Conservation (phyloP, 2,329 filamentous ascomycete species). For the Immersiporthe knoxdaviesiana region DNA sequence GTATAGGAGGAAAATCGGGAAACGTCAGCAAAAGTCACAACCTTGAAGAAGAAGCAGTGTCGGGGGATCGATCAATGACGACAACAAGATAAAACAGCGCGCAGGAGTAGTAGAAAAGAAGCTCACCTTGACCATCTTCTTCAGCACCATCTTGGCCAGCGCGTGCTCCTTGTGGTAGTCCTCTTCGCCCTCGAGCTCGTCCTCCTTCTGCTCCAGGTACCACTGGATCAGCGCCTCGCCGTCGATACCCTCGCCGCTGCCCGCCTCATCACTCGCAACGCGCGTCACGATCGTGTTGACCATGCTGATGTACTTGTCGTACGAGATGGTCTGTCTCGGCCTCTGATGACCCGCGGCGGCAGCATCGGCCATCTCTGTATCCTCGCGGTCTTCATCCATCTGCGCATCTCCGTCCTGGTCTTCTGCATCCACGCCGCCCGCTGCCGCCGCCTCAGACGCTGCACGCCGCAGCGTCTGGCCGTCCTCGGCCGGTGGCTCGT, state of each 20-base stretch:
- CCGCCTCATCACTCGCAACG: slow-evolving; percentile 80
- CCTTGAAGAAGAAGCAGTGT: not conserved
- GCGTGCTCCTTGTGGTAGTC: slow-evolving; percentile 76
- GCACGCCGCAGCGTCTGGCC: slow-evolving; percentile 51
- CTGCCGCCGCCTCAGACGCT: slow-evolving; percentile 55
- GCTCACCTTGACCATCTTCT: slow-evolving; percentile 92
- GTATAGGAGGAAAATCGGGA: slow-evolving; percentile 42
- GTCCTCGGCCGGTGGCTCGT: slow-evolving; percentile 44
- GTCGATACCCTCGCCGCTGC: slow-evolving; percentile 79
- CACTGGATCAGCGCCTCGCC: slow-evolving; percentile 80
- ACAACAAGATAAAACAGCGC: not conserved
- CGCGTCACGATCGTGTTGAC: slow-evolving; percentile 82
- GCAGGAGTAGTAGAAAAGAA: not conserved
- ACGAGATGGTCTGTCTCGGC: slow-evolving; percentile 85
- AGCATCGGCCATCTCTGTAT: slow-evolving; percentile 35
- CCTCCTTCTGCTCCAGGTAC: slow-evolving; percentile 92
- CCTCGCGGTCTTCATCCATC: slow-evolving; percentile 45
- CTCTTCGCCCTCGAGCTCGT: slow-evolving; percentile 78
- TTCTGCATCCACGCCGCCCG: slow-evolving; percentile 47
- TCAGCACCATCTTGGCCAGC: slow-evolving; percentile 82
- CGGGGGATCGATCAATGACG: not conserved
- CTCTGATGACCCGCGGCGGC: slow-evolving; percentile 33
- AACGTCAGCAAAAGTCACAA: slow-evolving; percentile 36
- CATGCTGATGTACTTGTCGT: slow-evolving; percentile 92
- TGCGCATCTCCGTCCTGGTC: slow-evolving; percentile 53